Base-by-base conservation (phyloP, 192 early-diverging fungal genomes). In the Coemansia sp. region DNA sequence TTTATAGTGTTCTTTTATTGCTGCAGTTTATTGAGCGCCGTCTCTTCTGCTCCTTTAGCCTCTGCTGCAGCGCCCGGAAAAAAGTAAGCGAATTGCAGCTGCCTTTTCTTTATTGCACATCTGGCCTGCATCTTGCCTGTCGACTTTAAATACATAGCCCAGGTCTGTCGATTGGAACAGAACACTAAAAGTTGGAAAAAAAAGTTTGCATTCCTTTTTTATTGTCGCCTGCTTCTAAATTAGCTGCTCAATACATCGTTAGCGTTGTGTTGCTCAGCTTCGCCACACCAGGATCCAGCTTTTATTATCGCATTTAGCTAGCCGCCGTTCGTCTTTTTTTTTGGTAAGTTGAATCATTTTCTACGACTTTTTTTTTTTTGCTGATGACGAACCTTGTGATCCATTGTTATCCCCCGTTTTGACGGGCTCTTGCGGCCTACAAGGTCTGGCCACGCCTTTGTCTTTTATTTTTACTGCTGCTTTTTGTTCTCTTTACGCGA, bases 1-100 rank as follows among this genome's bases (percentile, higher is more conserved):
- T 54, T 64, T 56, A 74, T 70, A 76, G 74, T 70, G 68, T 36
- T 19, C 32, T n/a, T 56, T 34, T 19, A 9, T 32, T 34, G 19
- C 34, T 34, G 28, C 20, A 22, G 25, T 53, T 53, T 28, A n/a
- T n/a, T n/a, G n/a, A n/a, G n/a, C n/a, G n/a, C n/a, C n/a, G n/a
- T n/a, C n/a, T n/a, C n/a, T n/a, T n/a, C n/a, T n/a, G n/a, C n/a
- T n/a, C n/a, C n/a, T n/a, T n/a, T n/a, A n/a, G n/a, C n/a, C n/a
- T n/a, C n/a, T n/a, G n/a, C n/a, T n/a, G n/a, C n/a, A n/a, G n/a
- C n/a, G n/a, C n/a, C n/a, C n/a, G 39, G 32, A 58, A 58, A 58
- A 58, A 34, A 58, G 29, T 25, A 58, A 14, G 39, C 13, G 11
- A 10, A 16, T 42, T 42, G 61, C 51, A 25, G 50, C 24, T 36